Evolutionary conservation across 306 rosid species (phyloP).

Genomic region (Lathyrus tuberosus): DNA sequence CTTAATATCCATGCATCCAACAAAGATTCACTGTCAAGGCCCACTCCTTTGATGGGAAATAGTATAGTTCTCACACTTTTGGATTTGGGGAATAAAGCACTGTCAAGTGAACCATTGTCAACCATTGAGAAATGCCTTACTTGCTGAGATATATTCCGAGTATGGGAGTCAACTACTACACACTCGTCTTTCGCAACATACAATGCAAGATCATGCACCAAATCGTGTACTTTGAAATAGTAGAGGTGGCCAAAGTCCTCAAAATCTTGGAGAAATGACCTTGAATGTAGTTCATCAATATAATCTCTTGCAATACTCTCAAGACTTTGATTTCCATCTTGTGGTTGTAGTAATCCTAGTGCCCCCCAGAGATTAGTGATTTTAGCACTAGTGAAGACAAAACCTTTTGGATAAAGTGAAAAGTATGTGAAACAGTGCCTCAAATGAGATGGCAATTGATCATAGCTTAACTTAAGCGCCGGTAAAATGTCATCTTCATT

Average conservation of each 20-base stretch:
- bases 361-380: background rate
- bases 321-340: background rate
- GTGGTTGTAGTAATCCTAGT: background rate
- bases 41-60: background rate
- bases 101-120: background rate
- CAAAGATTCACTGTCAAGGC: background rate
- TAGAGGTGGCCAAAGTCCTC: too few species aligned
- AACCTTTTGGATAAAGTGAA: background rate
- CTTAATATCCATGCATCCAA: background rate
- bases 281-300: background rate
- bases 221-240: too few species aligned
- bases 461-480: too few species aligned
- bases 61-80: background rate
- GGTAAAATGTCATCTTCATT: too few species aligned
- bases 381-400: background rate
- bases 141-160: background rate
- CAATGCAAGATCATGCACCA: constrained; percentile 23
- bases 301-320: background rate
- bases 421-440: background rate
- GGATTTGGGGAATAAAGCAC: background rate
- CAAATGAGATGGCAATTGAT: background rate
- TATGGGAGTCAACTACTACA: background rate
- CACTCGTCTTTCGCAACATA: constrained; percentile 34
- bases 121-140: constrained; percentile 26
- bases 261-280: too few species aligned